Evolutionary conservation across 306 rosid genomes (phyloP), one percentile per base, ranked within the genome.

Genomic region (Sechiopsis laciniata): DNA sequence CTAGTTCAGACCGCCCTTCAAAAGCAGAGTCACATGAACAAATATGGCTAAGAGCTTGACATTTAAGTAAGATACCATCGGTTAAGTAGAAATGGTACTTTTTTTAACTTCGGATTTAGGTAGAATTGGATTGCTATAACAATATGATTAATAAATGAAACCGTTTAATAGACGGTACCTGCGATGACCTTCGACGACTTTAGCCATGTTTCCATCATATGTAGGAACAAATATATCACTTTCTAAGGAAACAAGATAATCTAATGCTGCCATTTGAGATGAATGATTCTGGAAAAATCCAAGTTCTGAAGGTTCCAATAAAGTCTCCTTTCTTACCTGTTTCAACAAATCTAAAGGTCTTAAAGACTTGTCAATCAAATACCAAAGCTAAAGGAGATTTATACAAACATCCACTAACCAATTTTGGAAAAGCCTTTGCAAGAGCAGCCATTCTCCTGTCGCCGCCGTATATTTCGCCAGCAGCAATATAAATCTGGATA

Each of bases 131-230:
- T 6, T 40, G 46, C 46, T 40, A 37, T 37, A 37, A 61, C 68
- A 15, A 66, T 19, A 4, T 45, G 21, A 46, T 67, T 67, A 20
- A 46, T 21, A 46, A 48, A 68, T 11, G 37, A 72, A 55, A 6
- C 35, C 13, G 21, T 67, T 42, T 42, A 11, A 22, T 11, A 73
- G 55, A 62, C 4, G 50, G 79, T 89, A 94, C 99, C 99, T 89
- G 84, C 99, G 99, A 75, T 94, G 97, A 76, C 99, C 99, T 82
- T 89, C 99, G 61, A 94, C 99, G 11, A 94, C 99, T 84, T 91
- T 94, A 74, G 99, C 99, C 99, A 94, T 94, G 83, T 94, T 94
- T 82, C 99, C 99, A 50, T 94, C 99, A 79, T 89, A 94, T 0
- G 99, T 94, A 72, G 99, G 99, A 78, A 94, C 91, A 78, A 94